Percentiles rank a stretch among this genome's conserved stretches.
Evolutionary conservation across 768 basidiomycete genomes (phyloP).

Genomic region (Russula sp.): DNA sequence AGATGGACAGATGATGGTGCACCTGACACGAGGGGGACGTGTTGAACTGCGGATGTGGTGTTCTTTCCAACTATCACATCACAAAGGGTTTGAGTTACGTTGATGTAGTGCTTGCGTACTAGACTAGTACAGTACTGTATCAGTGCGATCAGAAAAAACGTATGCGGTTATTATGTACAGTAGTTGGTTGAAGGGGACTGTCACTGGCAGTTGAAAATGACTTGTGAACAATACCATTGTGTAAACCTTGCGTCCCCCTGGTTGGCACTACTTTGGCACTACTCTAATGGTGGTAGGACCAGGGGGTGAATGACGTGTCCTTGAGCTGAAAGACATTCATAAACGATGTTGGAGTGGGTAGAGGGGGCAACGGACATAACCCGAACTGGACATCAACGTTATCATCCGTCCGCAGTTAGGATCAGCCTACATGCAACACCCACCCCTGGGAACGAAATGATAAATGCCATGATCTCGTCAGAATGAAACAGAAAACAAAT

Average conservation of each 20-base stretch:
- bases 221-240: neutral
- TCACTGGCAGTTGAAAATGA: neutral
- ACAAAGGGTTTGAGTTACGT: constrained; percentile 11
- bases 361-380: neutral
- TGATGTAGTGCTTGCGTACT: constrained; percentile 3
- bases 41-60: neutral
- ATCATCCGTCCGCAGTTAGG: neutral
- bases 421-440: no score
- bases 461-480: neutral
- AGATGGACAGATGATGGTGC: no score
- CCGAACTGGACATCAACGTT: constrained; percentile 8
- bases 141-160: neutral
- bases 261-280: constrained; percentile 6
- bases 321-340: neutral
- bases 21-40: neutral
- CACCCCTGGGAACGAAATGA: neutral
- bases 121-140: neutral
- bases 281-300: neutral
- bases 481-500: neutral
- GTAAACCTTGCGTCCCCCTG: constrained; percentile 9
- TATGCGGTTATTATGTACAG: neutral
- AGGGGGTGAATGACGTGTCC: constrained; percentile 1
- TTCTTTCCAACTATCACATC: constrained; percentile 1
- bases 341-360: neutral
- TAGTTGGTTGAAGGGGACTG: neutral